Conservation (phyloP, 1,284 basidiomycete genomes). For the Kwoniella shivajii region DNA sequence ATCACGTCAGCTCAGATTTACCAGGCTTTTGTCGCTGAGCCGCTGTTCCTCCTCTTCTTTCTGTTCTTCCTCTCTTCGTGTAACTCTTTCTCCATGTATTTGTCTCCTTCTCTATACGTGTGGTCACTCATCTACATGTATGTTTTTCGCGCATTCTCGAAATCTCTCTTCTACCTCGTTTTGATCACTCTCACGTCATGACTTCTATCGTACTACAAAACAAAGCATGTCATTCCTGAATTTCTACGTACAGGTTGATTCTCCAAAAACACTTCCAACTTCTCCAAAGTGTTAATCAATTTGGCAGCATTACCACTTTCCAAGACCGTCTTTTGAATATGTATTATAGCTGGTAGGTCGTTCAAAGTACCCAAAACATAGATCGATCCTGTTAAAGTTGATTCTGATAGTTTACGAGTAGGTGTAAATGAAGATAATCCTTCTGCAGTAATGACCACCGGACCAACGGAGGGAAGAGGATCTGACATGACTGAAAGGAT, state of each 20-base stretch:
- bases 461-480: background rate
- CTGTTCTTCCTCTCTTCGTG: too few species aligned
- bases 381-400: conserved; percentile 53
- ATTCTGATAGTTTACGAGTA: conserved; percentile 10
- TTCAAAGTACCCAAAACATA: conserved; percentile 57
- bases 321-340: conserved; percentile 64
- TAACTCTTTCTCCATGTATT: background rate
- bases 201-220: background rate
- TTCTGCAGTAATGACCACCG: background rate
- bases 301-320: conserved; percentile 40
- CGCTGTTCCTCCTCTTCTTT: too few species aligned
- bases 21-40: too few species aligned
- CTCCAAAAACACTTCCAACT: conserved; percentile 38
- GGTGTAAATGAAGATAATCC: conserved; percentile 11
- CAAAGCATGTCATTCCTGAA: background rate
- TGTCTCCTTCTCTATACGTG: background rate
- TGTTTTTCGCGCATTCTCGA: background rate
- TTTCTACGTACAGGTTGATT: conserved; percentile 40
- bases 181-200: background rate
- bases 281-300: conserved; percentile 32
- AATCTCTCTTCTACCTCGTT: background rate
- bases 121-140: background rate
- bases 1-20: background rate
- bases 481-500: too few species aligned
- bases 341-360: conserved; percentile 60